Conservation (phyloP, 2,329 filamentous ascomycete genomes). For the Sclerotinia subarctica region DNA sequence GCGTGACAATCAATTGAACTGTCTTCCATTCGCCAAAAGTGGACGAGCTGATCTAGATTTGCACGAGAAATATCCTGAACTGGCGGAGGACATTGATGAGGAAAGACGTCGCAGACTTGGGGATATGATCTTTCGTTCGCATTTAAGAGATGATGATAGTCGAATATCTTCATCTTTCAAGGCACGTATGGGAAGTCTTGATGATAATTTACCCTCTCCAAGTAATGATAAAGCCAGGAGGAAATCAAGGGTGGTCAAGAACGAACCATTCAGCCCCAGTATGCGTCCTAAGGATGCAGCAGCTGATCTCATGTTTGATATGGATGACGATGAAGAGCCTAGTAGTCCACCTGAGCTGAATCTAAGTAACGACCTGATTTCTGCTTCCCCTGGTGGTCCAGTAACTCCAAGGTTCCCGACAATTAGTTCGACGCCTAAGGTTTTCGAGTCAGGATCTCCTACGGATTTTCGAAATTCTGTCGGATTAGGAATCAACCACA, state of each 20-base stretch:
- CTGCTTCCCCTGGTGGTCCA: background rate
- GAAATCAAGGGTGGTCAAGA: slow-evolving; percentile 47
- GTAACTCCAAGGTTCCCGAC: slow-evolving; percentile 8
- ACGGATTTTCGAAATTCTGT: slow-evolving; percentile 10
- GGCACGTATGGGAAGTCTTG: slow-evolving; percentile 59
- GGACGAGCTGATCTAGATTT: slow-evolving; percentile 66
- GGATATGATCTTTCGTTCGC: slow-evolving; percentile 68
- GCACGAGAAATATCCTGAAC: slow-evolving; percentile 47
- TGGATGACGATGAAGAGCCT: slow-evolving; percentile 63
- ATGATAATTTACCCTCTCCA: slow-evolving; percentile 51
- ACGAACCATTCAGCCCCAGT: slow-evolving; percentile 61
- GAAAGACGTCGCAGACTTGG: slow-evolving; percentile 68
- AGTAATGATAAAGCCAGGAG: slow-evolving; percentile 44
- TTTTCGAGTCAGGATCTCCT: slow-evolving; percentile 13
- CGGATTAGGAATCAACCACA: slow-evolving; percentile 10
- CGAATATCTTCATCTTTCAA: slow-evolving; percentile 59
- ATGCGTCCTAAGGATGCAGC: slow-evolving; percentile 66
- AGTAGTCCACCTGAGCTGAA: slow-evolving; percentile 6
- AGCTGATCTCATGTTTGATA: slow-evolving; percentile 84
- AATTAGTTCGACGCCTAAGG: slow-evolving; percentile 17
- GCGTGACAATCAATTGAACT: slow-evolving; percentile 75
- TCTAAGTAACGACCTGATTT: slow-evolving; percentile 14
- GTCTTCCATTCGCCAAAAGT: slow-evolving; percentile 73
- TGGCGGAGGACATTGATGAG: slow-evolving; percentile 61
- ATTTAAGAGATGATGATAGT: slow-evolving; percentile 62